These are phyloP conservation scores for Aspergillus sojae DNA, from an alignment of 2,329 filamentous ascomycete genomes.

Conservation along the genomic window DNA sequence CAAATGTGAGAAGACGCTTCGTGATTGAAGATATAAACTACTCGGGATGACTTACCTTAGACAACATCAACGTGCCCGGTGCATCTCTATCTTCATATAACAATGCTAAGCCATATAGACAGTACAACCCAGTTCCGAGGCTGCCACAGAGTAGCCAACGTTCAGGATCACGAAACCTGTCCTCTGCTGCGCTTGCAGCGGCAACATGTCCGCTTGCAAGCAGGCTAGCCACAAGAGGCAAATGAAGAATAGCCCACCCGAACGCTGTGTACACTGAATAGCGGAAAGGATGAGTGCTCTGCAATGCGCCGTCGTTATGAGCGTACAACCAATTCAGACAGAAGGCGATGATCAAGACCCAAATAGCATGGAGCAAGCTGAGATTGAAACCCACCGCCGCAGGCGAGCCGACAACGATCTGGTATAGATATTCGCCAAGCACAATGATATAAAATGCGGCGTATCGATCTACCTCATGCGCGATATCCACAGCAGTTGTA, in stretches of 20 bases:
- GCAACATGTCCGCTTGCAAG: conserved; percentile 53
- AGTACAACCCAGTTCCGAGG: conserved; percentile 50
- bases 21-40: not conserved
- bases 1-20: not conserved
- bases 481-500: conserved; percentile 53
- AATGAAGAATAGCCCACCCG: conserved; percentile 49
- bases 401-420: conserved; percentile 52
- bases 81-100: conserved; percentile 46
- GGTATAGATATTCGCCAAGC: conserved; percentile 55
- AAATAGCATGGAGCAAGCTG: conserved; percentile 50
- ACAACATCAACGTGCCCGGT: conserved; percentile 32
- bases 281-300: conserved; percentile 50
- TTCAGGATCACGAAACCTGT: conserved; percentile 47
- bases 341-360: conserved; percentile 54
- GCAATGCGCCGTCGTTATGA: conserved; percentile 51
- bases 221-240: conserved; percentile 50
- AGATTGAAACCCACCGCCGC: conserved; percentile 50
- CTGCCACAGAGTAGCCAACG: conserved; percentile 54
- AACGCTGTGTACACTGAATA: conserved; percentile 50
- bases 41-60: conserved; percentile 24
- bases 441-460: conserved; percentile 57
- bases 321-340: conserved; percentile 56
- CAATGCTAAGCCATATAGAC: conserved; percentile 41
- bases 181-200: conserved; percentile 43
- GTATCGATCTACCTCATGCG: conserved; percentile 54